These are phyloP conservation scores for Massariosphaeria phaeospora DNA, from an alignment of 495 filamentous ascomycete genomes.

Conservation along the genomic window DNA sequence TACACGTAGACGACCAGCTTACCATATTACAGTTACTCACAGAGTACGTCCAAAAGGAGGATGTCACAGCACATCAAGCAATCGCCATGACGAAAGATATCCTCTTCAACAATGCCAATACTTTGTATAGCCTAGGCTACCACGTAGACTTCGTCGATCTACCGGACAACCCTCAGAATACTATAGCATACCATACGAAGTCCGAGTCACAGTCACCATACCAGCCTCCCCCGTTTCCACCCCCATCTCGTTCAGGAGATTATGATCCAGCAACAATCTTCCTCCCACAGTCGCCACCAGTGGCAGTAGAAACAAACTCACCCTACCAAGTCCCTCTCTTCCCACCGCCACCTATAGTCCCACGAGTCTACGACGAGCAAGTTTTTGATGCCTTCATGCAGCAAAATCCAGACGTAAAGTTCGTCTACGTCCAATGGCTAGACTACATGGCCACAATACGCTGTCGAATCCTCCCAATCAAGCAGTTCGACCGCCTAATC, in stretches of 20 bases:
- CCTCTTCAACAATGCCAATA: slow-evolving; percentile 67
- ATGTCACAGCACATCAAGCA: slow-evolving; percentile 57
- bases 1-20: not conserved
- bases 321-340: slow-evolving; percentile 5
- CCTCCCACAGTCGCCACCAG: not conserved
- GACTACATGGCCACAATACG: slow-evolving; percentile 69
- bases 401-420: slow-evolving; percentile 45
- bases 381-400: slow-evolving; percentile 29
- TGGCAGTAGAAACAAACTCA: not conserved
- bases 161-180: slow-evolving; percentile 9
- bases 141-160: slow-evolving; percentile 18
- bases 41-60: slow-evolving; percentile 56
- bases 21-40: slow-evolving; percentile 53
- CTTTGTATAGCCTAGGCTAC: slow-evolving; percentile 52
- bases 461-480: slow-evolving; percentile 65
- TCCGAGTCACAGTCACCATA: not conserved
- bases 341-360: slow-evolving; percentile 19
- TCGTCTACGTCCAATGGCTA: slow-evolving; percentile 69
- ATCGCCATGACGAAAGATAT: slow-evolving; percentile 54
- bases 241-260: not conserved
- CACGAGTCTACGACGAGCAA: slow-evolving; percentile 25
- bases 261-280: not conserved
- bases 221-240: not conserved
- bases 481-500: slow-evolving; percentile 57
- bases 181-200: slow-evolving; percentile 21